Evolutionary conservation across 306 rosid genomes (phyloP).

Genomic region (Cotoneaster glaucophyllus): DNA sequence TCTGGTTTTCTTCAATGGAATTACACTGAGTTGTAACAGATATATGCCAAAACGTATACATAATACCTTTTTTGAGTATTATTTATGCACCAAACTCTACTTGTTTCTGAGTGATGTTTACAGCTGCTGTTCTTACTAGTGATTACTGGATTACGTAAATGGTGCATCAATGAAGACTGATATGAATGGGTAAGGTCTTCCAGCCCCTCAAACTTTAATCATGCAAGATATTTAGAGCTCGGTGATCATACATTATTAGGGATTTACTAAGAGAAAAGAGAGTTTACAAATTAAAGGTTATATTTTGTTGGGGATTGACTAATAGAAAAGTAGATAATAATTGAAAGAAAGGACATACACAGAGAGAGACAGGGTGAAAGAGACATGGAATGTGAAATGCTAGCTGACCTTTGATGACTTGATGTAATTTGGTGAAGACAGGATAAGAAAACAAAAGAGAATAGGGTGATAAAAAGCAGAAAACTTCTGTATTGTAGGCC

Average conservation of each 20-base stretch:
- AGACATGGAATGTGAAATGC: conserved; percentile 1
- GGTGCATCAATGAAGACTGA: neutral
- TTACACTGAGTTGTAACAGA: neutral
- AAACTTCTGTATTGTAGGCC: conserved; percentile 1
- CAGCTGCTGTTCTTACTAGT: neutral
- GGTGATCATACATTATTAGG: neutral
- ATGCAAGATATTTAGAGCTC: neutral
- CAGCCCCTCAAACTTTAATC: neutral
- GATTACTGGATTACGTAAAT: neutral
- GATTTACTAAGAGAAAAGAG: neutral
- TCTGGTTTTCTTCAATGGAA: neutral
- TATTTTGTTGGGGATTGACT: conserved; percentile 5
- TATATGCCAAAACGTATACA: neutral
- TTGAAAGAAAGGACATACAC: neutral
- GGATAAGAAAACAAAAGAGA: neutral
- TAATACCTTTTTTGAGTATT: neutral
- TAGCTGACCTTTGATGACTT: conserved; percentile 5
- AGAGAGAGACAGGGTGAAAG: neutral
- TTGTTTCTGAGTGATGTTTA: neutral
- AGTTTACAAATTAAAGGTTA: neutral
- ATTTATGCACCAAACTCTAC: neutral
- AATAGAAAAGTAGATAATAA: neutral
- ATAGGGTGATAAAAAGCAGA: conserved; percentile 5
- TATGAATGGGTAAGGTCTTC: neutral
- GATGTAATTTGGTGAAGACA: neutral